Evolutionary conservation across 805 yeast genomes (phyloP), one percentile per base, ranked within the genome.

Genomic region (Yarrowia osloensis): DNA sequence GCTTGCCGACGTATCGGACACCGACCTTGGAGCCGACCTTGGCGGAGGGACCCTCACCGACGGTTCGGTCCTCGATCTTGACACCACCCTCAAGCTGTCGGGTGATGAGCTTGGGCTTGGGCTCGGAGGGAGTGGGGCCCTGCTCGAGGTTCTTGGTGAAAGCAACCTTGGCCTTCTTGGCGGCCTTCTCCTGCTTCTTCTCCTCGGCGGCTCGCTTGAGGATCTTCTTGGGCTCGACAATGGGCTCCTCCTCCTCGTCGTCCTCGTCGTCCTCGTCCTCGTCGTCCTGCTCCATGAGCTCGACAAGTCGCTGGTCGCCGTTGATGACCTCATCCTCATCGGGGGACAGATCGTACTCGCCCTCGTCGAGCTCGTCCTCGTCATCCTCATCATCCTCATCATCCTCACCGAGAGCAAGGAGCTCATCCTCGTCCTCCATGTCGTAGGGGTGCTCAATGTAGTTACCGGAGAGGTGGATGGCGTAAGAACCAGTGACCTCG

Each of bases 1-100:
- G 87, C 84, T 95, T 96, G 78, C 99, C 99, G 73, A 95, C 90
- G 86, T 95, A 95, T 84, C 99, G 88, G 80, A 95, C 93, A 77
- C 97, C 96, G 71, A 95, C 97, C 78, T 85, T 91, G 81, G 90
- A 85, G 69, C 97, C 96, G 74, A 84, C 82, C 83, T 92, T 93
- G 77, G 96, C 97, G 70, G 83, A 82, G 74, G 91, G 87, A 70
- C 99, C 99, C 68, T 86, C 85, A 75, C 99, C 99, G 68, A 83
- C 79, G 70, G 88, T 87, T 80, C 96, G 89, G 83, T 95, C 99
- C 84, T 95, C 99, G 75, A 92, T 82, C 69, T 89, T 81, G 73
- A 95, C 91, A 77, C 98, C 98, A 74, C 98, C 98, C 76, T 90
- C 88, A 71, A 95, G 84, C 67, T 90, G 89, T 82, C 88, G 88